Percentiles rank a stretch among this genome's conserved stretches.
phyloP scores from a whole-genome alignment of 768 basidiomycete genomes.

The Leccinum truebloodii region DNA sequence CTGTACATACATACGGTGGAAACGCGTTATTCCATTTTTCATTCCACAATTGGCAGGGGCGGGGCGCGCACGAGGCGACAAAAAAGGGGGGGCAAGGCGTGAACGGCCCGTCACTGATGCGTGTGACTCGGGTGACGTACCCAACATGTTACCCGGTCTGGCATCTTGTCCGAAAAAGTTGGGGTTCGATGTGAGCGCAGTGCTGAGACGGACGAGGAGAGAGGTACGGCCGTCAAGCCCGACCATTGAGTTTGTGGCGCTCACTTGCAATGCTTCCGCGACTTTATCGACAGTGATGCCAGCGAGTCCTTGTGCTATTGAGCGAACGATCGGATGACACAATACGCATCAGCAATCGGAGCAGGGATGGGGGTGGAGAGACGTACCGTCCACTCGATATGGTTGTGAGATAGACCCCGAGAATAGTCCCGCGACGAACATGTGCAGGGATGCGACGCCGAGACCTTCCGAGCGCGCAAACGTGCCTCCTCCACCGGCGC shows the following conservation, averaged over 20 bases:
- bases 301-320: slow-evolving; percentile 67
- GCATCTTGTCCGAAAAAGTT: slow-evolving; percentile 73
- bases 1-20: slow-evolving; percentile 35
- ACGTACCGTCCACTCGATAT: slow-evolving; percentile 75
- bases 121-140: slow-evolving; percentile 39
- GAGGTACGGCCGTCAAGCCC: slow-evolving; percentile 85
- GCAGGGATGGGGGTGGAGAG: background rate
- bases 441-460: slow-evolving; percentile 86
- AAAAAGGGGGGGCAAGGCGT: background rate
- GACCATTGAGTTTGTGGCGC: slow-evolving; percentile 77
- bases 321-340: slow-evolving; percentile 3
- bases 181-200: slow-evolving; percentile 65
- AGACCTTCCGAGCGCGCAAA: slow-evolving; percentile 80
- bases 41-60: background rate
- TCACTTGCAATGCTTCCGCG: slow-evolving; percentile 78
- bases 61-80: slow-evolving; percentile 2
- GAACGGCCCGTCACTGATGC: background rate
- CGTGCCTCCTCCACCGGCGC: slow-evolving; percentile 45
- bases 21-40: slow-evolving; percentile 2
- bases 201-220: slow-evolving; percentile 70
- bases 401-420: slow-evolving; percentile 59
- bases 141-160: slow-evolving; percentile 81
- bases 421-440: slow-evolving; percentile 86
- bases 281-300: slow-evolving; percentile 60
- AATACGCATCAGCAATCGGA: slow-evolving; percentile 12